These are phyloP conservation scores for Cairneyella variabilis DNA, from an alignment of 495 filamentous ascomycete species.

Conservation along the genomic window DNA sequence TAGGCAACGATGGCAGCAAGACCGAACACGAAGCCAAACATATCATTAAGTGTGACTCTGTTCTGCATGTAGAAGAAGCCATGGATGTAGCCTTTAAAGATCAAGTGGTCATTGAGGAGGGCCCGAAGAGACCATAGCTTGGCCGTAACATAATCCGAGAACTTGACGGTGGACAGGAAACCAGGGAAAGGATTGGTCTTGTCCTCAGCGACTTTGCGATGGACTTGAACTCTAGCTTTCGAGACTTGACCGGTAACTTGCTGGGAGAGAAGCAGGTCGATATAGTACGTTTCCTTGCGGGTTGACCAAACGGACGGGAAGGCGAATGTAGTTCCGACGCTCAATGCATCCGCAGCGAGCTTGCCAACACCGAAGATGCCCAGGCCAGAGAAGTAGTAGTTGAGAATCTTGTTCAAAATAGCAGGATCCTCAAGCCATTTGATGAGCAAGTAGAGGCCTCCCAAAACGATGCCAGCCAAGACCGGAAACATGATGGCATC, in stretches of 20 bases:
- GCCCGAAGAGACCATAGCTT: constrained; percentile 42
- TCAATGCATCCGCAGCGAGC: constrained; percentile 63
- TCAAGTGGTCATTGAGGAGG: constrained; percentile 44
- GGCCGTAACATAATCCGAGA: constrained; percentile 22
- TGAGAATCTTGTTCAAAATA: constrained; percentile 78
- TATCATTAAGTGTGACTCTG: constrained; percentile 31
- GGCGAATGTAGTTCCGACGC: constrained; percentile 60
- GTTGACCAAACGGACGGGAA: constrained; percentile 65
- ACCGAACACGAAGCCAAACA: constrained; percentile 58
- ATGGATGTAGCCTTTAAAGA: constrained; percentile 37
- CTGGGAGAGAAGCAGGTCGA: constrained; percentile 32
- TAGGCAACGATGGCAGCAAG: constrained; percentile 60
- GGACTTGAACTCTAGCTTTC: constrained; percentile 5
- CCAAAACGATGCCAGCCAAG: constrained; percentile 68
- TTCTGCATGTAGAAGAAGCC: constrained; percentile 18
- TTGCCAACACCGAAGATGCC: constrained; percentile 70
- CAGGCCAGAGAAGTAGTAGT: constrained; percentile 74
- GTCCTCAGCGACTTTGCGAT: constrained; percentile 26
- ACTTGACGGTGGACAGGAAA: constrained; percentile 28
- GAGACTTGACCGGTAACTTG: constrained; percentile 20
- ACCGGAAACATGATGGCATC: constrained; percentile 88
- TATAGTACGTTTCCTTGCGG: constrained; percentile 37
- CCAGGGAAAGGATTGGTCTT: constrained; percentile 45
- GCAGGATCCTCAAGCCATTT: constrained; percentile 81
- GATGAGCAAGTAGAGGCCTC: constrained; percentile 82